These are phyloP conservation scores for Cytospora mali DNA, from an alignment of 2,329 filamentous ascomycete genomes.

Conservation along the genomic window DNA sequence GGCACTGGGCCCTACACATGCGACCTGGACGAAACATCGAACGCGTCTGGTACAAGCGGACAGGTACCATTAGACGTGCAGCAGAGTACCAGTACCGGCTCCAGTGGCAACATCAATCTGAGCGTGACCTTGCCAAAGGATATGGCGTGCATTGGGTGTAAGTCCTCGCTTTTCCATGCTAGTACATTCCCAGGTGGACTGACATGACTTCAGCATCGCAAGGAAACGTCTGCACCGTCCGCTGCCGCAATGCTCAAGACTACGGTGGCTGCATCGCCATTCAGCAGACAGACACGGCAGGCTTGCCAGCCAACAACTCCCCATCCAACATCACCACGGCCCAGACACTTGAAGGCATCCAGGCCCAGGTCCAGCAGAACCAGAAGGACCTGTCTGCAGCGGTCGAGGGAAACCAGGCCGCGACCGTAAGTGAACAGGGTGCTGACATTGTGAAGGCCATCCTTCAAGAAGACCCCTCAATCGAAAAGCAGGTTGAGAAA, in stretches of 20 bases:
- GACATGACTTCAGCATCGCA: slow-evolving; percentile 45
- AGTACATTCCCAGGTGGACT: background rate
- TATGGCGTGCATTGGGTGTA: slow-evolving; percentile 52
- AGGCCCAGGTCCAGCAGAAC: slow-evolving; percentile 52
- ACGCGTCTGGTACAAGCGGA: slow-evolving; percentile 45
- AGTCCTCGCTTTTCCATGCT: slow-evolving; percentile 29
- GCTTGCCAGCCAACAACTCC: slow-evolving; percentile 41
- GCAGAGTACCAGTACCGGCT: slow-evolving; percentile 50
- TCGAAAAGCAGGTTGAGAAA: background rate
- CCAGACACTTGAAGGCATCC: slow-evolving; percentile 46
- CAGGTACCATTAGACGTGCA: slow-evolving; percentile 49
- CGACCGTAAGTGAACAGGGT: slow-evolving; percentile 31
- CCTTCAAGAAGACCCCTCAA: slow-evolving; percentile 13
- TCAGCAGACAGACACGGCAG: slow-evolving; percentile 50
- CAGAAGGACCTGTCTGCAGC: slow-evolving; percentile 51
- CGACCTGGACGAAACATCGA: slow-evolving; percentile 50
- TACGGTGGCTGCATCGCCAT: slow-evolving; percentile 58
- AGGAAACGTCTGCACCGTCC: slow-evolving; percentile 58
- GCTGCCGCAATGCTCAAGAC: slow-evolving; percentile 55
- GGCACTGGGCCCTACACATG: slow-evolving; percentile 54
- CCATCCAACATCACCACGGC: slow-evolving; percentile 47
- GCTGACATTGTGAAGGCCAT: slow-evolving; percentile 26
- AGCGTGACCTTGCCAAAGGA: slow-evolving; percentile 49
- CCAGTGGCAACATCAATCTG: slow-evolving; percentile 49
- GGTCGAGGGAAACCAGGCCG: slow-evolving; percentile 45